Evolutionary conservation across 2,329 filamentous ascomycete species (phyloP), one percentile per base, ranked within the genome.

Genomic region (Verticillium isaacii): DNA sequence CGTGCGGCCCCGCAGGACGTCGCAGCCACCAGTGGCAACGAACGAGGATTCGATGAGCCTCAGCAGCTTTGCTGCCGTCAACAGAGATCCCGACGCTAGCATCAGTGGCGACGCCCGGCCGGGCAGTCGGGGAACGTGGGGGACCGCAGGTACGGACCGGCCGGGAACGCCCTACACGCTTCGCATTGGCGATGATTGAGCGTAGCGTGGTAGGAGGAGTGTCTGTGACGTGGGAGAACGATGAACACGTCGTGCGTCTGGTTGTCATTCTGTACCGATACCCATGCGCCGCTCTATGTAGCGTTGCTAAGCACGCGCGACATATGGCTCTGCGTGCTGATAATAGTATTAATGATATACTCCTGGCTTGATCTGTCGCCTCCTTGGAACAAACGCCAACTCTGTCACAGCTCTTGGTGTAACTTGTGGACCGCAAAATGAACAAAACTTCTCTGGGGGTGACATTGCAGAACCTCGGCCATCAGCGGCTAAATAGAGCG

Each of bases 21-120:
- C 50, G 15, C 57, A 60, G 17, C 59, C 63, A 17, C 60, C 57
- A 5, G 36, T 56, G 1, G 32, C 63, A 14, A 63, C 65, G 5
- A 15, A 32, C 19, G 57, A 58, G 19, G 69, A 68, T 14, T 60
- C 61, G 9, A 62, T 66, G 63, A 68, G 65, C 32, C 54, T 67
- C 19, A 56, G 63, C 11, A 64, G 65, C 17, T 68, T 67, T 14
- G 65, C 64, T 12, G 61, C 58, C 9, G 62, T 60, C 58, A 64
- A 63, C 32, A 58, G 45, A n/a, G 57, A 59, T 6, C 63, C 32
- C 8, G 61, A 65, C 11, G 45, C 45, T 19, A 52, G 45, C 45
- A 25, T 19, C 9, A 63, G 58, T 15, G 41, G 39, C 32, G 60
- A 64, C 12, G 29, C 57, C 12, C 50, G 25, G 6, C 59, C 45